phyloP scores from a whole-genome alignment of 2,329 filamentous ascomycete species.

The Aureobasidium melanogenum region DNA sequence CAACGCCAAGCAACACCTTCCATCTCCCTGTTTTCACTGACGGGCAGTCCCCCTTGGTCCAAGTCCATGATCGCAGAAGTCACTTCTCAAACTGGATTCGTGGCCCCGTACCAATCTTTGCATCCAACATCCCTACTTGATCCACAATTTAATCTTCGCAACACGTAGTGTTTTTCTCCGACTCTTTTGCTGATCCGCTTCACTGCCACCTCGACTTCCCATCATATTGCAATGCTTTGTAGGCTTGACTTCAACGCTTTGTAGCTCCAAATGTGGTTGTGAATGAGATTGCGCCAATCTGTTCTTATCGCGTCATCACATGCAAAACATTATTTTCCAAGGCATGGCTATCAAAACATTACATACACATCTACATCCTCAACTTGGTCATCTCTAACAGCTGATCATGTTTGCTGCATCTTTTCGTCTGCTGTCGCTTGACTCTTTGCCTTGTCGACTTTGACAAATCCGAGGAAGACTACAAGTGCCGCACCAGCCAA shows the following conservation, averaged over 20 bases:
- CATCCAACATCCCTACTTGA: background rate
- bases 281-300: slow-evolving; percentile 6
- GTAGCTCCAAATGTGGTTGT: background rate
- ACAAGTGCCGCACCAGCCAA: slow-evolving; percentile 12
- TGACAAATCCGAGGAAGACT: slow-evolving; percentile 10
- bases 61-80: background rate
- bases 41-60: background rate
- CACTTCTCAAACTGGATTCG: background rate
- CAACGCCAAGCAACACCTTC: background rate
- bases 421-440: slow-evolving; percentile 51
- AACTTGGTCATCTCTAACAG: background rate
- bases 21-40: slow-evolving; percentile 4
- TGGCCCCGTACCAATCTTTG: slow-evolving; percentile 3
- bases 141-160: slow-evolving; percentile 3
- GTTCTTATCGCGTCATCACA: slow-evolving; percentile 1
- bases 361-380: background rate
- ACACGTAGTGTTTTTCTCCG: background rate
- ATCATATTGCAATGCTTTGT: too few relatives aligned
- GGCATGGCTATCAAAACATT: background rate
- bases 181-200: background rate
- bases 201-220: background rate
- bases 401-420: background rate
- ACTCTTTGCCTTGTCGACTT: slow-evolving; percentile 43
- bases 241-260: background rate
- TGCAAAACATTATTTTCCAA: background rate